Base-by-base conservation (phyloP, 192 early-diverging fungal genomes). In the Chytriomyces sp. region DNA sequence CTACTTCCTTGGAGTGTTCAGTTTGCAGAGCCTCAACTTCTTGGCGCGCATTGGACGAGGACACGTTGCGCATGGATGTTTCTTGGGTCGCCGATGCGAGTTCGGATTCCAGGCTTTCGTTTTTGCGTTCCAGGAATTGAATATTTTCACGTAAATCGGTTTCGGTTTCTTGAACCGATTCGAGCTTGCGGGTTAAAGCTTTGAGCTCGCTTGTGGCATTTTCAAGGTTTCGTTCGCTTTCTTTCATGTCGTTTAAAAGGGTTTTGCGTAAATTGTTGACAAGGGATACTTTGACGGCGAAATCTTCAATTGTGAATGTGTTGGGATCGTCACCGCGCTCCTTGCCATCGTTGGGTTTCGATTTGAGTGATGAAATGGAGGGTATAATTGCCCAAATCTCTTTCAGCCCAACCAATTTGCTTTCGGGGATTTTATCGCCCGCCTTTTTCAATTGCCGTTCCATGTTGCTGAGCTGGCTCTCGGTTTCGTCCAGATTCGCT, bases 11-110 rank as follows among this genome's bases (percentile, higher is more conserved):
- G 10, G 63, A 50, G 45, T 81, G 76, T 7, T 35, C 45, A 44
- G 46, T 49, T 59, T 74, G 70, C 6, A 78, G 47, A 46, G 73
- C 48, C 65, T 74, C 65, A 20, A 78, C 28, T 45, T 78, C 45
- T 45, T 71, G 64, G 11, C 48, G 49, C 9, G 72, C n/a, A 11
- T 48, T 61, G 10, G 62, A 8, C 7, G 61, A 57, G 26, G 64
- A 67, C 0, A 18, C 45, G 59, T 26, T 48, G 49, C 44, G 43
- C 50, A 53, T 60, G 67, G 62, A 46, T 26, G 48, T 6, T 45
- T 26, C n/a, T 10, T 71, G 45, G 26, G 57, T 18, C 5, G 67
- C 8, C n/a, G 26, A 13, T 44, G 20, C 48, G 46, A 70, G 73
- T 35, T 61, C 45, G 20, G 62, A 20, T 18, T 24, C 64, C 9